Conservation (phyloP, 331 rosid species). For the Rhamnella rubrinervis region DNA sequence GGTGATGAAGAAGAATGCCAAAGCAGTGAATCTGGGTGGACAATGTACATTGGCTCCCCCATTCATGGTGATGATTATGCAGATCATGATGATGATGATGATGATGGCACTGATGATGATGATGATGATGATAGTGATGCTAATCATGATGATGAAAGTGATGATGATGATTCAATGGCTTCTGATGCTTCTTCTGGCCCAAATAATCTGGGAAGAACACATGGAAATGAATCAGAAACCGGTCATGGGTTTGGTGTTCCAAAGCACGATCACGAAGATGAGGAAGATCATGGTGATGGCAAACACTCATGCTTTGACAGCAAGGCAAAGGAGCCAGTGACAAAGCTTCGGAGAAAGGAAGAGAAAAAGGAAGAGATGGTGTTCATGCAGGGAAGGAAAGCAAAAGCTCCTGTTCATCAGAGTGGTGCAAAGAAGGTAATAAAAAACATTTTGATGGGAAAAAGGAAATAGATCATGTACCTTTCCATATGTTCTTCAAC, state of each 20-base stretch:
- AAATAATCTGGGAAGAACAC: slow-evolving; percentile 30
- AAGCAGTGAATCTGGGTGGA: slow-evolving; percentile 93
- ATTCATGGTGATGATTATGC: slow-evolving; percentile 31
- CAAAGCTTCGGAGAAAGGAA: not conserved
- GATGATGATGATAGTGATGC: not conserved
- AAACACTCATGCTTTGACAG: not conserved
- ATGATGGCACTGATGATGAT: not conserved
- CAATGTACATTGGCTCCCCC: slow-evolving; percentile 77
- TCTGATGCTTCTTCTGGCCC: slow-evolving; percentile 98
- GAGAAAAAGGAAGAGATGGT: not conserved
- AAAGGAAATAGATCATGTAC: not conserved
- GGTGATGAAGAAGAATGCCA: slow-evolving; percentile 80
- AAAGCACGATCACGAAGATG: slow-evolving; percentile 15
- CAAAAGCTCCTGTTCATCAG: not conserved
- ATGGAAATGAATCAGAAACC: not conserved
- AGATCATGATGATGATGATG: slow-evolving; percentile 3
- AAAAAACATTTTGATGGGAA: not conserved
- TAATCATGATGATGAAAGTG: slow-evolving; percentile 30
- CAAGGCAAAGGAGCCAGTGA: not conserved
- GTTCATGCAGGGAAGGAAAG: not conserved
- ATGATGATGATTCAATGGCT: slow-evolving; percentile 88
- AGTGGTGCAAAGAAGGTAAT: not conserved
- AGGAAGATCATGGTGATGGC: not conserved
- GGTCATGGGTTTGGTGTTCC: not conserved
- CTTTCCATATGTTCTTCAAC: no score